Conservation (phyloP, 768 basidiomycete species). For the Mycena haematopus region DNA sequence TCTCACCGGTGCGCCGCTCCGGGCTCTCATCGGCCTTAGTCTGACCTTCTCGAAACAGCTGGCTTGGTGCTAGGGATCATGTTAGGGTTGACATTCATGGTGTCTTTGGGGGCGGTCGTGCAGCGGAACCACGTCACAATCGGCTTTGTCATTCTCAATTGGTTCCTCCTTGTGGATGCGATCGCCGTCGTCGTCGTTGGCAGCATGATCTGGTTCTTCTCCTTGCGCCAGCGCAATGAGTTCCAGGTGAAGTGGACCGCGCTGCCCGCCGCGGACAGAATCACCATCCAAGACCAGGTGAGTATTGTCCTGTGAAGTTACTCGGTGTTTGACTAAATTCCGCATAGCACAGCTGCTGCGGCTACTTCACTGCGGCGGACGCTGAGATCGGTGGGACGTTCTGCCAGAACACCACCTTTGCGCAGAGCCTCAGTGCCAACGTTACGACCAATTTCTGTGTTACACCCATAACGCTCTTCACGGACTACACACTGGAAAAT, state of each 20-base stretch:
- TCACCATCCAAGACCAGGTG: slow-evolving; percentile 77
- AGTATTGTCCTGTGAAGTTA: slow-evolving; percentile 31
- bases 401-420: slow-evolving; percentile 43
- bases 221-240: slow-evolving; percentile 71
- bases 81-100: slow-evolving; percentile 67
- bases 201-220: slow-evolving; percentile 82
- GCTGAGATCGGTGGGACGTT: slow-evolving; percentile 67
- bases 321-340: slow-evolving; percentile 1
- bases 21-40: not conserved
- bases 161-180: slow-evolving; percentile 69
- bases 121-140: slow-evolving; percentile 72
- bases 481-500: slow-evolving; percentile 78
- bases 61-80: slow-evolving; percentile 73
- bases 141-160: slow-evolving; percentile 81
- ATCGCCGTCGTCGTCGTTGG: slow-evolving; percentile 68
- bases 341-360: slow-evolving; percentile 81
- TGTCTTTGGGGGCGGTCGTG: slow-evolving; percentile 75
- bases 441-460: slow-evolving; percentile 69
- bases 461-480: slow-evolving; percentile 66
- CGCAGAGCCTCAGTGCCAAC: slow-evolving; percentile 36
- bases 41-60: slow-evolving; percentile 47
- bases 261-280: slow-evolving; percentile 52
- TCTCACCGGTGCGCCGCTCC: slow-evolving; percentile 58
- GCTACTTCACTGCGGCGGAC: slow-evolving; percentile 75
- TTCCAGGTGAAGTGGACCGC: slow-evolving; percentile 65